Base-by-base conservation (phyloP, 495 filamentous ascomycete genomes). In the Halenospora varia region DNA sequence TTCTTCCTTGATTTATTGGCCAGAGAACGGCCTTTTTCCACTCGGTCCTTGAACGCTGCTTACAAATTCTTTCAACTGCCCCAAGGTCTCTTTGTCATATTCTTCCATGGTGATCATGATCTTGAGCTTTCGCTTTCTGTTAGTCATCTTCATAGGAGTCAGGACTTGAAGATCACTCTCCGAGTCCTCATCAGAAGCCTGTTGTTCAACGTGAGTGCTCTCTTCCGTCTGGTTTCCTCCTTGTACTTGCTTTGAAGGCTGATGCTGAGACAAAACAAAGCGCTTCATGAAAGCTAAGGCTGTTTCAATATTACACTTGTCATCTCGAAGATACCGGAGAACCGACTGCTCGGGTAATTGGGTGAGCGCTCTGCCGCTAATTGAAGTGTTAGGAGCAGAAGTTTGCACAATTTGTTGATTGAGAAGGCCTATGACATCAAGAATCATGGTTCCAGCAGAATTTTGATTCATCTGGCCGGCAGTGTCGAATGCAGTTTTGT, bases 291-390 rank as follows among this genome's bases (percentile, higher is more conserved):
- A 61, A 0, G 11, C 10, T 3, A 65, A 44, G 9, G 56, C 55
- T 25, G 48, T 35, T 2, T 65, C 56, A 4, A 65, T 25, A 50
- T 56, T 50, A 29, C 63, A 65, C 2, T 50, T 26, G 20, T 61
- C 55, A 15, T 44, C 49, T 17, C 55, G 45, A 13, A 62, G 49
- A 22, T 60, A 60, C 9, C 50, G 23, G 23, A 57, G 20, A 10
- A 65, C 41, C 2, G 63, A 59, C 48, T 58, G 48, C 49, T 59
- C 59, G 13, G 63, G 59, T 6, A 65, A 54, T 46, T 62, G 59
- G 3, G 57, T 48, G 0, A 65, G 45, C 23, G 49, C 53, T 22
- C 63, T 47, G n/a, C 52, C 60, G 57, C 60, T 65, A n/a, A 57
- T 48, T 19, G 47, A 23, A 20, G 13, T 23, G 18, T 62, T 39